Base-by-base conservation (phyloP, 768 basidiomycete species). In the Grammothele lineata region DNA sequence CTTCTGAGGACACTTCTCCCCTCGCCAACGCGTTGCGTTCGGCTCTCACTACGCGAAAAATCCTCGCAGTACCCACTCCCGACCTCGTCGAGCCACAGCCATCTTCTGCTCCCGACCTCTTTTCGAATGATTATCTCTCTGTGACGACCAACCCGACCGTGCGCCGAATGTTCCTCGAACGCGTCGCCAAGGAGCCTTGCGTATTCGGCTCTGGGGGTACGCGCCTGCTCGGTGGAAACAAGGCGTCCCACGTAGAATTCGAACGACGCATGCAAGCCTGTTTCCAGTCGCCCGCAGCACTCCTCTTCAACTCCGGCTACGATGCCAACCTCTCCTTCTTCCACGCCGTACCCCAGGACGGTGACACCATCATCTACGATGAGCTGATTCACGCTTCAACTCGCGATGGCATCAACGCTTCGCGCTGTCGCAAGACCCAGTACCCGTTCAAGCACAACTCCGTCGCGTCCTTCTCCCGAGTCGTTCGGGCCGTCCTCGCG, bases 81-180 rank as follows among this genome's bases (percentile, higher is more conserved):
- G 27, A 30, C 27, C 27, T 30, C 33, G 21, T 11, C 18, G 27
- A 27, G 21, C 14, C 25, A 18, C 3, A n/a, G 18, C 26, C 23
- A 11, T 37, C 8, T 19, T 21, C 25, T 18, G 26, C 40, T 11
- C 15, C 40, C 25, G 40, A 41, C 26, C 40, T 73, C 42, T 71
- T 70, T 33, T 74, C 75, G 4, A 78, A 75, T 42, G 74, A 79
- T 48, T 78, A 78, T 50, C 64, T 79, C n/a, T 74, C 75, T 0
- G 53, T 79, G 1, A 63, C 74, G 2, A 56, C 59, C 1, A 68
- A 69, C 35, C 30, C 48, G 0, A 36, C 47, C 1, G 61, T 76
- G 2, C 66, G 69, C 3, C 19, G 42, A 12, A 53, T 55, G 15
- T 67, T 75, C 58, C 52, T 70, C 15, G 37, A 50, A 5, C 45